Percentiles rank a stretch among this genome's conserved stretches.
Conservation (phyloP, 1,284 basidiomycete species). For the Austroboletus rostrupii region DNA sequence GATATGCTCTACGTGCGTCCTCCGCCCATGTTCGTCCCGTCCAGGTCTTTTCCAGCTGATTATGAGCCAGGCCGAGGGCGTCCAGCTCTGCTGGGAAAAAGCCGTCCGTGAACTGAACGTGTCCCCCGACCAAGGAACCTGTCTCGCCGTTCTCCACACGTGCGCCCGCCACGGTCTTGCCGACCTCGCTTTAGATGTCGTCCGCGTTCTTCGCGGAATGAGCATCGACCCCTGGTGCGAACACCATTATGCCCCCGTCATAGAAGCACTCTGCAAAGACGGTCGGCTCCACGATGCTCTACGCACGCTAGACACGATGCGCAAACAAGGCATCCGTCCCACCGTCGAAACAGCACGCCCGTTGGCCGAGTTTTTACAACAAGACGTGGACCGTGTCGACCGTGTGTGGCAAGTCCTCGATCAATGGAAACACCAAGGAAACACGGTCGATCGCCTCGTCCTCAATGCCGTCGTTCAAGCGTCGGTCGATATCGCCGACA, state of each 20-base stretch:
- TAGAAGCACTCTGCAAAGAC: conserved; percentile 58
- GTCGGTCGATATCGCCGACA: conserved; percentile 56
- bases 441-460: conserved; percentile 51
- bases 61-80: conserved; percentile 57
- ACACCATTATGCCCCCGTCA: conserved; percentile 64
- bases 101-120: conserved; percentile 50
- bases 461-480: conserved; percentile 69
- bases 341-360: conserved; percentile 44
- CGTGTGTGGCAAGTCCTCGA: conserved; percentile 63
- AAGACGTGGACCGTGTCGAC: conserved; percentile 56
- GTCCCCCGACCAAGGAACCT: conserved; percentile 71
- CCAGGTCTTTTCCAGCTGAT: background rate
- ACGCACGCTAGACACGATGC: conserved; percentile 52
- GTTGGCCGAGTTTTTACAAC: conserved; percentile 49
- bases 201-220: conserved; percentile 49
- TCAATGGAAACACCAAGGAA: conserved; percentile 50
- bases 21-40: conserved; percentile 35
- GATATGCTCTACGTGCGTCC: conserved; percentile 58
- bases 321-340: conserved; percentile 43
- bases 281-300: conserved; percentile 58
- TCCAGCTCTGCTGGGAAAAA: conserved; percentile 59
- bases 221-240: conserved; percentile 52
- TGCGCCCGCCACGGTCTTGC: conserved; percentile 69
- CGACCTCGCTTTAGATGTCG: conserved; percentile 61
- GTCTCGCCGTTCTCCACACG: conserved; percentile 64